Evolutionary conservation across 352 stramenopile species (phyloP), one percentile per base, ranked within the genome.

Genomic region (Phytophthora pisi): DNA sequence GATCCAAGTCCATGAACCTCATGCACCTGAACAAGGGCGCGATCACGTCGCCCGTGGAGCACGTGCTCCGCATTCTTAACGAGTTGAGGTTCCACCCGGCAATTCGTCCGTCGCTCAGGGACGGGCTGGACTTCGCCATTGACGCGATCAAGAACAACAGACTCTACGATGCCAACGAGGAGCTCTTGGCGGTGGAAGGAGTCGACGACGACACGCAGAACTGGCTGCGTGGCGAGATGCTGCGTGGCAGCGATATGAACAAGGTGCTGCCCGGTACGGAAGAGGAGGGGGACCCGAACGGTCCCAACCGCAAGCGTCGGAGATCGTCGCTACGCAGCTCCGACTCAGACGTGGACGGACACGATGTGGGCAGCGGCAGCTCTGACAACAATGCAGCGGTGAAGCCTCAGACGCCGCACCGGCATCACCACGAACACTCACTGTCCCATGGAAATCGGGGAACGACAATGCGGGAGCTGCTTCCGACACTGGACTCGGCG

Each of bases 71-170:
- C 3, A 47, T 92, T 8, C 70, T 96, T 1, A 85, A 92, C 46
- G 89, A 96, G 51, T 66, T 96, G 38, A 71, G 84, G 15, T 94
- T 84, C 66, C 89, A 96, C 58, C 86, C 89, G 8, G 84, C 79
- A 0, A 75, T 96, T 43, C 75, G 74, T 2, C 60, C 70, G 15
- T 79, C 75, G 7, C 50, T 90, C 1, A 72, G 83, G 38, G 71
- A 82, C 31, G 86, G 92, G 16, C 61, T 96, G 45, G 84, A 93
- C 23, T 95, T 92, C 49, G 80, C 86, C 5, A 95, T 95, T 36
- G 84, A 96, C 55, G 78, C 78, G 5, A 95, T 96, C 71, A 95
- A 95, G 61, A 92, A 90, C 65, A 95, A 95, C 57, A 79, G 82
- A 3, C 62, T 96, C 9, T 95, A 96, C 61, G 85, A 95, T 47